Base-by-base conservation (phyloP, 2,329 filamentous ascomycete genomes). In the Aspergillus puulaauensis region DNA sequence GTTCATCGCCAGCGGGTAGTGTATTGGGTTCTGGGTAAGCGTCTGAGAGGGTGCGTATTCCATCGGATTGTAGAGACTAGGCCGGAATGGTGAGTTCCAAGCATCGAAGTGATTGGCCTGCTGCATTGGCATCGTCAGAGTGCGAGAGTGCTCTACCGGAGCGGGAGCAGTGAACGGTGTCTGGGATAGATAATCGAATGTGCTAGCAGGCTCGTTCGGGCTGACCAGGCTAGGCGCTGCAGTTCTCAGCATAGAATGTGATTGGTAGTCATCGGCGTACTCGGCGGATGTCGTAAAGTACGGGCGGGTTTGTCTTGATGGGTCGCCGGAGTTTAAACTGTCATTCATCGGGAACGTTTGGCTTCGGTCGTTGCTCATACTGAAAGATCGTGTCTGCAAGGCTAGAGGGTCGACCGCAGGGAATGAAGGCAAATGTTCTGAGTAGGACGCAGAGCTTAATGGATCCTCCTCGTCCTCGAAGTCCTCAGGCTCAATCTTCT, bases 81-180 rank as follows among this genome's bases (percentile, higher is more conserved):
- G 68, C n/a, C 73, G 68, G 60, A 73, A 75, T 5, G 67, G 58
- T 0, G 71, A 66, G 7, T 65, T 60, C 73, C 73, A 76, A 9
- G 64, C 33, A 11, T 72, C 63, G 47, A 68, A 73, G 11, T 69
- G 62, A 24, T 58, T 60, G 12, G 61, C 19, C 3, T 64, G 52
- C 21, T 64, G 63, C 61, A 68, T 66, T n/a, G 62, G 54, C 21
- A 67, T 59, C 11, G 64, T 37, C 19, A 59, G 55, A 31, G 55
- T 43, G 33, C 67, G 68, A 15, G 66, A 64, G 31, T 62, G 62
- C 9, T 64, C 63, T 11, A 67, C 63, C 1, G 68, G 43, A 11
- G 64, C 64, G 1, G 71, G 56, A 23, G 61, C 54, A 21, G 63
- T 54, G 55, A 68, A 73, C 11, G 65, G 54, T 12, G 64, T 50